Evolutionary conservation across 345 rosid genomes (phyloP), one percentile per base, ranked within the genome.

Genomic region (Clarkia xantiana): DNA sequence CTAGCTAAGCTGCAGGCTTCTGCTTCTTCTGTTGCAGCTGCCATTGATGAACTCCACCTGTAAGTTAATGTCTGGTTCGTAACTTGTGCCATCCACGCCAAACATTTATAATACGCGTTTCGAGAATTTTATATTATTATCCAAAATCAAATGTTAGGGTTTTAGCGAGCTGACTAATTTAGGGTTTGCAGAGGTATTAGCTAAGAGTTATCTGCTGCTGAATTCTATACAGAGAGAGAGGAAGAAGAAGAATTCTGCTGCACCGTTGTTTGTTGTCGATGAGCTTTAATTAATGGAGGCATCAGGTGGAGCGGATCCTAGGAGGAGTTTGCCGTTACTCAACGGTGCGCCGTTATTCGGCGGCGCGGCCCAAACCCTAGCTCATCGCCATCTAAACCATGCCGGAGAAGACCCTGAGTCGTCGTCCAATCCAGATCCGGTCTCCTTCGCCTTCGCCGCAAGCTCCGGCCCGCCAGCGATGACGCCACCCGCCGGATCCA

Each of bases 361-460:
- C n/a, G 44, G 71, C 15, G 44, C 62, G 42, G 67, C 67, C 64
- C 85, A 81, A 81, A 70, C 91, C 91, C 84, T 86, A 79, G 90
- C 81, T 63, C 87, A 73, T 18, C 38, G 10, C 16, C 41, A 10
- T 18, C 11, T 11, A 15, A 49, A 25, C 53, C 53, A 51, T 51
- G 45, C 34, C 46, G 79, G 46, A 57, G 76, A 60, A 63, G 67
- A 3, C 43, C 66, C 62, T 62, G 61, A 61, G 71, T 67, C 68
- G 75, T 51, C 51, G 36, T 58, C 47, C 14, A 59, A 59, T 38
- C 71, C 34, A 15, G 54, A 38, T 15, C 60, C 46, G 11, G 65
- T 55, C 41, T 59, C 63, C 52, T 59, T 51, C 51, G 63, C 66
- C 56, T 55, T 54, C 44, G 56, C 60, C 14, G 52, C 52, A 8